Evolutionary conservation across 2,329 filamentous ascomycete genomes (phyloP).

Genomic region (Claviceps africana): DNA sequence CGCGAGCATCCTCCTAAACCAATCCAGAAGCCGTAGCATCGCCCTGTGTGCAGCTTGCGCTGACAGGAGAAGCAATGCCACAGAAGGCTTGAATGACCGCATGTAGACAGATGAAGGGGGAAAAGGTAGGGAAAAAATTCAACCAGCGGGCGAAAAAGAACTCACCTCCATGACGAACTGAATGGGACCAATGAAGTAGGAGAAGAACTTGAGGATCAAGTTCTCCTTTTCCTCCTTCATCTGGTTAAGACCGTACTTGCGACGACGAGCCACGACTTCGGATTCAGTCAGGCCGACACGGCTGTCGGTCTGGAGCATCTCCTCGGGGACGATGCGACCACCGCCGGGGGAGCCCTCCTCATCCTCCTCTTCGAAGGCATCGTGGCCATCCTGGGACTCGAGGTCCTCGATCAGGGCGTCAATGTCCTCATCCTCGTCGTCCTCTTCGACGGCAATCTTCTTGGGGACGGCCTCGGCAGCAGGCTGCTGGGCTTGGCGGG

Average conservation of each 20-base stretch:
- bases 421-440: conserved; percentile 66
- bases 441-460: conserved; percentile 42
- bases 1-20: background rate
- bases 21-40: too few species aligned
- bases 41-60: background rate
- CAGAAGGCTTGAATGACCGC: too few species aligned
- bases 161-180: conserved; percentile 87
- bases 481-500: conserved; percentile 15
- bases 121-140: background rate
- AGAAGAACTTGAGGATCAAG: conserved; percentile 64
- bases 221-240: conserved; percentile 91
- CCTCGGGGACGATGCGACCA: conserved; percentile 53
- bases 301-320: conserved; percentile 64
- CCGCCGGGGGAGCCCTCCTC: conserved; percentile 32
- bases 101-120: background rate
- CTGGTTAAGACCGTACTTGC: conserved; percentile 71
- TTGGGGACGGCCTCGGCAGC: conserved; percentile 21
- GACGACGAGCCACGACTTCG: conserved; percentile 50
- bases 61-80: background rate
- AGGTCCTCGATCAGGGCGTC: conserved; percentile 79
- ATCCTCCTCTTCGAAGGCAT: conserved; percentile 48
- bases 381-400: conserved; percentile 64
- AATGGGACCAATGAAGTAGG: conserved; percentile 77
- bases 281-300: conserved; percentile 55
- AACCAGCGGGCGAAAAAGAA: conserved; percentile 5